phyloP scores from a whole-genome alignment of 768 basidiomycete species.

The Sistotremastrum niveocremeum region DNA sequence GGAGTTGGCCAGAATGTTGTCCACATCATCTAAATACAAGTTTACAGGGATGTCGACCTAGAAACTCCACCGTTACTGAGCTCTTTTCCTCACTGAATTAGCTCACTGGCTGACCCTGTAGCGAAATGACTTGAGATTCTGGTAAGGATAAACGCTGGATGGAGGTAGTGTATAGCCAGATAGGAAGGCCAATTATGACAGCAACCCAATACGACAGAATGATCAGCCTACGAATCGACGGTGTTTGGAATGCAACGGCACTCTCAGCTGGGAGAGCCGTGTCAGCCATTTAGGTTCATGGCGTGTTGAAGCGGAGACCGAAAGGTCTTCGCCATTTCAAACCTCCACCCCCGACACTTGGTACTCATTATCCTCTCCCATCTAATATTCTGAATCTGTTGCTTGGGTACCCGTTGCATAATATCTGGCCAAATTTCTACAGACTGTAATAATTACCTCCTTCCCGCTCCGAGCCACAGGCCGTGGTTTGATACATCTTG shows the following conservation, averaged over 20 bases:
- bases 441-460: too few species aligned
- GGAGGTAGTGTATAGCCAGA: constrained; percentile 91
- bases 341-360: constrained; percentile 7
- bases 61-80: too few species aligned
- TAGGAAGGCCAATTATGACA: constrained; percentile 64
- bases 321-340: constrained; percentile 4
- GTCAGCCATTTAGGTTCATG: too few species aligned
- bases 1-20: too few species aligned
- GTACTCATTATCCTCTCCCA: constrained; percentile 2
- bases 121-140: constrained; percentile 37
- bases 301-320: background rate
- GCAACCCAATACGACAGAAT: constrained; percentile 68
- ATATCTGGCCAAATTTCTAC: too few species aligned
- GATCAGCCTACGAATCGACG: constrained; percentile 37
- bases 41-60: too few species aligned
- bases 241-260: constrained; percentile 3
- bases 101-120: constrained; percentile 26
- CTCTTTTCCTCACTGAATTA: constrained; percentile 2
- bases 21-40: too few species aligned
- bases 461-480: too few species aligned
- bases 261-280: background rate
- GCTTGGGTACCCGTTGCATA: too few species aligned
- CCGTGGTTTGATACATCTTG: too few species aligned
- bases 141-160: constrained; percentile 76
- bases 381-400: too few species aligned